Evolutionary conservation across 768 basidiomycete genomes (phyloP), one percentile per base, ranked within the genome.

Genomic region (Chalciporus pseudorubinellus): DNA sequence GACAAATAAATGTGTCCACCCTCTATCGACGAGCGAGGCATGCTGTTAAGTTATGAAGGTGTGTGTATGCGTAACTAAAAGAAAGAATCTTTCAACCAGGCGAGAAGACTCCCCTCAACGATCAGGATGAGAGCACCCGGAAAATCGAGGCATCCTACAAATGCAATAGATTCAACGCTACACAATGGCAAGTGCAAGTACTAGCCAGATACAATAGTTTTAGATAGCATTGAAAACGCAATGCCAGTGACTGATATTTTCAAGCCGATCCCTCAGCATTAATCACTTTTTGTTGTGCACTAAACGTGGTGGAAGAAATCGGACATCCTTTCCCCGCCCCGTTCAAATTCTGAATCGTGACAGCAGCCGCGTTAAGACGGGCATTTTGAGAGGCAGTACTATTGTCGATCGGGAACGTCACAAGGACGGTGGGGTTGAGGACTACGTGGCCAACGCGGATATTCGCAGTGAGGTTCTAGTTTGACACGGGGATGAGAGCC

Each of bases 281-380:
- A 26, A 65, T 60, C 8, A 46, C 57, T 48, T 66, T 57, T 9
- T 56, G 55, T 22, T 66, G 69, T n/a, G 73, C 82, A n/a, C 68
- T 60, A 57, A 85, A 80, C 4, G 80, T 87, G 0, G 86, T 84
- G 6, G 84, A 74, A 0, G 77, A 75, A 12, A 80, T 77, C 3
- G 86, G 86, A 63, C 85, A 88, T 11, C 86, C 87, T 6, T 72
- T 69, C 19, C 87, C 88, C 1, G 81, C 72, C 1, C 85, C 89
- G 39, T 76, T 72, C 46, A 89, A 65, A 62, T 89, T 90, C 69
- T 89, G 89, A 33, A 89, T 70, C 2, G 87, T 84, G 34, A 86
- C 76, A 8, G 82, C 61, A 13, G 81, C 76, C 21, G 84, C 76
- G 45, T 79, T 69, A 49, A 89, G 73, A 28, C 87, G 81, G 2